phyloP scores from a whole-genome alignment of 2,329 filamentous ascomycete species.

The Leptodontidium sp. region DNA sequence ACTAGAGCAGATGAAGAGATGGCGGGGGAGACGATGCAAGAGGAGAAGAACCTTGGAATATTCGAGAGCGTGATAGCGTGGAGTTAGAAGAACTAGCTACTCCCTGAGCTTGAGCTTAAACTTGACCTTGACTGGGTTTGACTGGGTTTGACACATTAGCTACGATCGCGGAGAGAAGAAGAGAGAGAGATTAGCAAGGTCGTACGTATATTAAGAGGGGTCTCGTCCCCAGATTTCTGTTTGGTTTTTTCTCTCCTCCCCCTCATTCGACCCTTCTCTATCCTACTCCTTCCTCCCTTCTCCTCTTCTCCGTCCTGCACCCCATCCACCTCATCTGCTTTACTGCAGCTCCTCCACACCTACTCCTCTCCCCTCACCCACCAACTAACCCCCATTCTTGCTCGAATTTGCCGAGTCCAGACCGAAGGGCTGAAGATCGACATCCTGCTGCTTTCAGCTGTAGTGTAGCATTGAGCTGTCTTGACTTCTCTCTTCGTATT shows the following conservation, averaged over 20 bases:
- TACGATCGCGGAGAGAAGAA: background rate
- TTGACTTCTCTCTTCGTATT: background rate
- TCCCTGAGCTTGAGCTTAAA: too few relatives aligned
- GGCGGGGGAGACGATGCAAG: background rate
- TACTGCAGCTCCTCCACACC: background rate
- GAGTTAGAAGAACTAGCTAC: too few relatives aligned
- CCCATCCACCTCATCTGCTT: background rate
- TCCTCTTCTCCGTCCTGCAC: background rate
- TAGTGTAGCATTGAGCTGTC: background rate
- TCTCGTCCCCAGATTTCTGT: background rate
- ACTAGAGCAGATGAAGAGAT: background rate
- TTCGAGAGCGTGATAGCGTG: too few relatives aligned
- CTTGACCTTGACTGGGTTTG: background rate
- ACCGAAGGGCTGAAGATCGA: background rate
- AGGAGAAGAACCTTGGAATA: background rate
- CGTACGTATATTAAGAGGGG: slow-evolving; percentile 11
- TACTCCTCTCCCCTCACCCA: background rate
- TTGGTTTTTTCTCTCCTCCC: background rate
- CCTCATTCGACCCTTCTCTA: background rate
- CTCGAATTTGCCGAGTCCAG: background rate
- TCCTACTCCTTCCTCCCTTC: background rate
- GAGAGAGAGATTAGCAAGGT: background rate
- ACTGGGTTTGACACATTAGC: background rate
- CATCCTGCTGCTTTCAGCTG: slow-evolving; percentile 1
- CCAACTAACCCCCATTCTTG: slow-evolving; percentile 1